Base-by-base conservation (phyloP, 495 filamentous ascomycete genomes). In the Xylaria bambusicola region DNA sequence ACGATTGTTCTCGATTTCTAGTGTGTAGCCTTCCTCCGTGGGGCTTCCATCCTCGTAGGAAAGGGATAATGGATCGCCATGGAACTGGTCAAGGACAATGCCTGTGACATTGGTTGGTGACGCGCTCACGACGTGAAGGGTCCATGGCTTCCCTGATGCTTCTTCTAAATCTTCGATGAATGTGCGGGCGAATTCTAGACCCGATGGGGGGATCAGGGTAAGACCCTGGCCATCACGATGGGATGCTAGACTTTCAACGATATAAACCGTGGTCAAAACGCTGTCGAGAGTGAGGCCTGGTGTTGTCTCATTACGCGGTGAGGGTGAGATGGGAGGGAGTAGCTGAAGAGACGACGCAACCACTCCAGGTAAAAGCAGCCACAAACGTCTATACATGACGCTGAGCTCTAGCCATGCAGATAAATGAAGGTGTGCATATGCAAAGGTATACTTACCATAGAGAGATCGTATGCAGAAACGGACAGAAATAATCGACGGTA, bases 181-280 rank as follows among this genome's bases (percentile, higher is more conserved):
- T 0, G 71, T 76, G 20, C 70, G 56, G 6, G 81, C 80, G 36
- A 84, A 84, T 5, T 81, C 77, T 21, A 61, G 61, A 1, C 73
- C 73, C 0, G 77, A 74, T 0, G 82, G 80, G 6, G 82, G 82
- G n/a, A 83, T 82, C 12, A 84, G 67, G 0, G 80, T 84, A 17
- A 82, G 61, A 2, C 81, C 80, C 60, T 74, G 66, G 0, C 66
- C 66, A 31, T 78, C 75, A 29, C 62, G 61, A n/a, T 41, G 45
- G 1, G 56, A 56, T 20, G 63, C 60, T 20, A 63, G 45, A 9
- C 35, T 38, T n/a, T 41, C 26, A 35, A 52, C 55, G 38, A 66
- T 62, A 21, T 59, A 56, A 2, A 66, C 57, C 0, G 51, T 57
- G 15, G 55, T 26, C 4, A 56, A 35, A 8, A 59, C 18, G n/a